Evolutionary conservation across 768 basidiomycete genomes (phyloP).

Genomic region (Krasilnikovozyma curviuscula): DNA sequence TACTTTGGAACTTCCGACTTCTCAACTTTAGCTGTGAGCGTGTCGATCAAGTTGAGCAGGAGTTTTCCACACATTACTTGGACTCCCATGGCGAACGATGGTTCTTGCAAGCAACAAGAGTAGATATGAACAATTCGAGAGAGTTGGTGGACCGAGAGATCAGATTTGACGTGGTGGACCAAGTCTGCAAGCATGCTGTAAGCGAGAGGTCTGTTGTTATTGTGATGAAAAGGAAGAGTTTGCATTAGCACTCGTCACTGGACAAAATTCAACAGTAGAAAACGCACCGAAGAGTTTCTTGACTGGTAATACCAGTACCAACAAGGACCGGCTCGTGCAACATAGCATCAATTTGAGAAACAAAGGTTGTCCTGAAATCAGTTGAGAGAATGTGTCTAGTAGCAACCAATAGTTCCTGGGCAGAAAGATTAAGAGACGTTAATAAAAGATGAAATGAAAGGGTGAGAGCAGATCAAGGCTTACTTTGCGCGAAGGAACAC

Average conservation of each 20-base stretch:
- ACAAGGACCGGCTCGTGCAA: slow-evolving; percentile 77
- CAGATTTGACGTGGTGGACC: slow-evolving; percentile 71
- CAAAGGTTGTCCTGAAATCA: slow-evolving; percentile 53
- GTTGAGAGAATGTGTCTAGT: slow-evolving; percentile 73
- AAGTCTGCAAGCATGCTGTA: slow-evolving; percentile 83
- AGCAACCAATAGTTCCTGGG: slow-evolving; percentile 78
- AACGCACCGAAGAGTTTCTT: slow-evolving; percentile 59
- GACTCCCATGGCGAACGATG: slow-evolving; percentile 53
- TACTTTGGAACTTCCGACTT: slow-evolving; percentile 46
- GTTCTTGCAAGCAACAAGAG: slow-evolving; percentile 73
- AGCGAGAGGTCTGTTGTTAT: slow-evolving; percentile 41
- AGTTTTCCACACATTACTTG: slow-evolving; percentile 85
- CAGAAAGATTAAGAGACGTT: not conserved
- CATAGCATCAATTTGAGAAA: slow-evolving; percentile 69
- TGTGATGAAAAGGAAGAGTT: slow-evolving; percentile 1
- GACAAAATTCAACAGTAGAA: not conserved
- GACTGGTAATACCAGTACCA: slow-evolving; percentile 61
- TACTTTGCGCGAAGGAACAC: slow-evolving; percentile 62
- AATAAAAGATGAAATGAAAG: not conserved
- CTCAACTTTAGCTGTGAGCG: slow-evolving; percentile 55
- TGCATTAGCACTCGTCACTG: not conserved
- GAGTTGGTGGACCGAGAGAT: slow-evolving; percentile 58
- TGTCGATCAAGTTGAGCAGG: slow-evolving; percentile 72
- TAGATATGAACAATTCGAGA: slow-evolving; percentile 62
- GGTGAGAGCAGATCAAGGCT: not conserved